These are phyloP conservation scores for Pythium scleroteichum DNA, from an alignment of 352 stramenopile species.

Conservation along the genomic window DNA sequence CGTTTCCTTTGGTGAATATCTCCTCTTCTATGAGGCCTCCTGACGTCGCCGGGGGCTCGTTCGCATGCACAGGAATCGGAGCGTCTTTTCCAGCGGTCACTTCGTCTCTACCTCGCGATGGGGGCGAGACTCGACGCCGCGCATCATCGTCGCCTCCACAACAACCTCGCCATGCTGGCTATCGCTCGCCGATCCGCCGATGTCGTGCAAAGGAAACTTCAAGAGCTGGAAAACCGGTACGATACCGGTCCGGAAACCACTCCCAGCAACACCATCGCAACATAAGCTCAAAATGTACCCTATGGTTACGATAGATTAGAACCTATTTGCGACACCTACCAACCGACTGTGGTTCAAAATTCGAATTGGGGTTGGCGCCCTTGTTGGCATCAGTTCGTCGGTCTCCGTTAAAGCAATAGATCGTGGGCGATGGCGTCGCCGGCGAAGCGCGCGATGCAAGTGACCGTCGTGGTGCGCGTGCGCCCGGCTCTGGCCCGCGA, in stretches of 20 bases:
- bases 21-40: neutral
- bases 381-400: neutral
- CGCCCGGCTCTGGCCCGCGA: constrained; percentile 36
- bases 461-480: constrained; percentile 48
- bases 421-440: neutral
- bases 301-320: too few species aligned
- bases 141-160: constrained; percentile 44
- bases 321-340: too few species aligned
- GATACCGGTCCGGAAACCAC: constrained; percentile 13
- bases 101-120: constrained; percentile 24
- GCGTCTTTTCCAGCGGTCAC: constrained; percentile 39
- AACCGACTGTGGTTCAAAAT: constrained; percentile 16
- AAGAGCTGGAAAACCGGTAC: constrained; percentile 13
- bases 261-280: neutral
- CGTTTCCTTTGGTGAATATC: neutral
- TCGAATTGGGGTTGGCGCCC: constrained; percentile 5
- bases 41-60: constrained; percentile 1
- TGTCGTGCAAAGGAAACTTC: constrained; percentile 25
- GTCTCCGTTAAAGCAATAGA: constrained; percentile 1
- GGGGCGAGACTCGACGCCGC: neutral
- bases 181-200: constrained; percentile 38
- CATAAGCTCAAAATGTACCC: neutral
- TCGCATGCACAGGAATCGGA: constrained; percentile 37
- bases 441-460: constrained; percentile 29
- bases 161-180: constrained; percentile 63